Base-by-base conservation (phyloP, 2,329 filamentous ascomycete genomes). In the Didymella exigua region DNA sequence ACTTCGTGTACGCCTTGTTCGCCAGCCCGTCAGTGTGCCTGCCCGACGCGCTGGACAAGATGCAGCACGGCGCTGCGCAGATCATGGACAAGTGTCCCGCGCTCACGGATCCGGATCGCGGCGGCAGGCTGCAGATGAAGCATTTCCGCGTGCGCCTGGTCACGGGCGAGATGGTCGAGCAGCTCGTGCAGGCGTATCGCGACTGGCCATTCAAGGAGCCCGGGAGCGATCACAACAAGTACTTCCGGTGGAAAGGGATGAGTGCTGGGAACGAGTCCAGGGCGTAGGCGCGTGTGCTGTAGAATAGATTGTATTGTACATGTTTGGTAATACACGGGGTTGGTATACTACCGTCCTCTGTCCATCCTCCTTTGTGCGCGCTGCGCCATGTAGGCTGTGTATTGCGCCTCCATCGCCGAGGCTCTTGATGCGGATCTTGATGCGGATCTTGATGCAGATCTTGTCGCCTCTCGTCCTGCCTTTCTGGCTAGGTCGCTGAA, bases 161-260 rank as follows among this genome's bases (percentile, higher is more conserved):
- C 54, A 75, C 70, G 1, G 26, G 26, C 9, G 71, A 74, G 49
- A 74, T 75, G 72, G 46, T 75, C 7, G 41, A 66, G 2, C 67
- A 69, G 45, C 51, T 75, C 33, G 57, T 58, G 8, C 31, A 44
- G n/a, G 73, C 70, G 14, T 76, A 69, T 45, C 60, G 47, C 37
- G 65, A 65, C 8, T 76, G 74, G 74, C 72, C 70, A 1, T 76
- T 75, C 49, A 66, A 67, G 31, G 57, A 54, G 4, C 60, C 62
- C 5, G 61, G 58, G 3, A 59, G 65, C 10, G 57, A 69, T 38
- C 60, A 67, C 26, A 58, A 57, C 23, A 64, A 56, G 27, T 72
- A 66, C 38, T 74, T 73, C 24, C 58, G 61, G 43, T 37, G 46
- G 46, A 50, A 48, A 16, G 50, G 50, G 18, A 3, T 16, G 31